These are phyloP conservation scores for Colletotrichum tropicale DNA, from an alignment of 2,329 filamentous ascomycete species.

Conservation along the genomic window DNA sequence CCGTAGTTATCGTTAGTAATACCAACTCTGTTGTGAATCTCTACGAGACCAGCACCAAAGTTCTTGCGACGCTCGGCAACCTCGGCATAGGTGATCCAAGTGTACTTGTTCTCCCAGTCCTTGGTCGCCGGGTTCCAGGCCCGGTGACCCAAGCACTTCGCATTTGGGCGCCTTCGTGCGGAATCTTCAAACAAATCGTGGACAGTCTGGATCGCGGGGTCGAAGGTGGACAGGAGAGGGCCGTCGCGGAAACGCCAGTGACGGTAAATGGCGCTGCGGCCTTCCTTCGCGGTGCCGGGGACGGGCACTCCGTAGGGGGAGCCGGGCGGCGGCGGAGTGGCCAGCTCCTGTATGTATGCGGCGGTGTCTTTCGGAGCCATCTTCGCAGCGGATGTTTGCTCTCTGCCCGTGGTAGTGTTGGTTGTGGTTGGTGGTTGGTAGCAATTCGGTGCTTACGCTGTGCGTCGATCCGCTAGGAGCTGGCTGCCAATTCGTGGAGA, in stretches of 20 bases:
- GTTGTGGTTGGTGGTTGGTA: not conserved
- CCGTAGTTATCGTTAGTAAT: slow-evolving; percentile 68
- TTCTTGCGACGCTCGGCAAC: slow-evolving; percentile 81
- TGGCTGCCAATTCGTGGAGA: not conserved
- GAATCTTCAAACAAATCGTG: slow-evolving; percentile 82
- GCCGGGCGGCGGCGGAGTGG: slow-evolving; percentile 70
- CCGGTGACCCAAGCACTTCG: slow-evolving; percentile 79
- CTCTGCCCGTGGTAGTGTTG: not conserved
- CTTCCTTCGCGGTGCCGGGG: slow-evolving; percentile 74
- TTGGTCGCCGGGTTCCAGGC: slow-evolving; percentile 78
- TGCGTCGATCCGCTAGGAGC: not conserved
- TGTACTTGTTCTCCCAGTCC: slow-evolving; percentile 74
- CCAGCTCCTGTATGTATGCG: slow-evolving; percentile 57
- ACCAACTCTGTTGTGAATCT: slow-evolving; percentile 77
- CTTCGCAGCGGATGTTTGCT: slow-evolving; percentile 2
- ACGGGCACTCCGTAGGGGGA: slow-evolving; percentile 79
- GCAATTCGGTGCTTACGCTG: not conserved
- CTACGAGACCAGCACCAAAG: slow-evolving; percentile 83
- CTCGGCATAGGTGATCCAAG: slow-evolving; percentile 84
- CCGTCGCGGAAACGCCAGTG: slow-evolving; percentile 80
- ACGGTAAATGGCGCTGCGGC: slow-evolving; percentile 79
- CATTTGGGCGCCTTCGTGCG: slow-evolving; percentile 66
- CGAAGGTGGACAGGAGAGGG: slow-evolving; percentile 71
- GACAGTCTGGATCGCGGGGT: slow-evolving; percentile 72
- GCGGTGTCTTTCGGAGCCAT: slow-evolving; percentile 37